phyloP scores from a whole-genome alignment of 805 yeast species.

The Kazachstania kunashirensis region DNA sequence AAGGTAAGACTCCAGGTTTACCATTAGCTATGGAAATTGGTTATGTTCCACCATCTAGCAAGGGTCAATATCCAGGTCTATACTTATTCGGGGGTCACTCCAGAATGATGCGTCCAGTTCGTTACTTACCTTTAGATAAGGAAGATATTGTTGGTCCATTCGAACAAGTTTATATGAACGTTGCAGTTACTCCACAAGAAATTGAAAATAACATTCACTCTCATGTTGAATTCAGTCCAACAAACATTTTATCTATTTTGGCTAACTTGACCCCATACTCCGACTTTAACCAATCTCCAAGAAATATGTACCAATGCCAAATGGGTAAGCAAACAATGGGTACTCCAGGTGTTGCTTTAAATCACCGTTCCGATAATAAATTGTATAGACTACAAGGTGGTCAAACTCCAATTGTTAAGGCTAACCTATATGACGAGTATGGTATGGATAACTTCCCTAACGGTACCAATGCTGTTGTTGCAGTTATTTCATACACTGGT shows the following conservation, averaged over 20 bases:
- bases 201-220: slow-evolving; percentile 71
- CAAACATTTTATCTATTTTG: slow-evolving; percentile 84
- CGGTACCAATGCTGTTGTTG: slow-evolving; percentile 97
- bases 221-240: slow-evolving; percentile 92
- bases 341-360: slow-evolving; percentile 94
- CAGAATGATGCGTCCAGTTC: slow-evolving; percentile 93
- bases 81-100: slow-evolving; percentile 86
- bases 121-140: slow-evolving; percentile 75
- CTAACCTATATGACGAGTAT: slow-evolving; percentile 85
- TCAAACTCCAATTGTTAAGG: slow-evolving; percentile 94
- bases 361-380: slow-evolving; percentile 90
- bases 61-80: slow-evolving; percentile 96
- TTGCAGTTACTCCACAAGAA: slow-evolving; percentile 91
- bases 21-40: slow-evolving; percentile 89
- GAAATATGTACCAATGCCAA: slow-evolving; percentile 99
- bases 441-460: slow-evolving; percentile 98
- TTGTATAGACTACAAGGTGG: slow-evolving; percentile 88
- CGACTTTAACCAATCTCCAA: slow-evolving; percentile 97
- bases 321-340: slow-evolving; percentile 99
- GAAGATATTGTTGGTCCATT: slow-evolving; percentile 91
- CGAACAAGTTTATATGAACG: slow-evolving; percentile 93
- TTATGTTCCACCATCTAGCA: slow-evolving; percentile 87
- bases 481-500: slow-evolving; percentile 97
- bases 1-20: slow-evolving; percentile 55
- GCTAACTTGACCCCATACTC: slow-evolving; percentile 98